Evolutionary conservation across 169 alveolate species (phyloP), one percentile per base, ranked within the genome.

Genomic region (Plasmodium yoelii): DNA sequence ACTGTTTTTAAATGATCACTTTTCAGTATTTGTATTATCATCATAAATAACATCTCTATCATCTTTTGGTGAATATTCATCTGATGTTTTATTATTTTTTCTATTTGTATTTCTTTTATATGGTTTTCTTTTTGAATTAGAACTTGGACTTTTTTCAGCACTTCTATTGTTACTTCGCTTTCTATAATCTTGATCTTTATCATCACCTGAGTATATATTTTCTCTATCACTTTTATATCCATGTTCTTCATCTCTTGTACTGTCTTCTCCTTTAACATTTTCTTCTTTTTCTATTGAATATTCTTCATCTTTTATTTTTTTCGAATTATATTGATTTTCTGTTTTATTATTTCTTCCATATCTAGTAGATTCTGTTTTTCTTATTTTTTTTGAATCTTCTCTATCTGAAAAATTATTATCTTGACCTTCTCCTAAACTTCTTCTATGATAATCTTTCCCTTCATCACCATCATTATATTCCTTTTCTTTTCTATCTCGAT

Each of bases 211-310:
- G 34, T 22, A 64, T 75, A 49, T 26, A 34, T 53, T 69, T 26
- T 75, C 88, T 22, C 63, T 55, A 8, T 75, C 88, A 56, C 77
- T 75, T n/a, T 26, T 63, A 67, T 75, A 75, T 56, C 15, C 12
- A 46, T 70, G 56, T 70, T 34, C 82, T 10, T 61, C 69, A 2
- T 75, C 69, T n/a, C 51, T 75, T 19, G 47, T 65, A 28, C 65
- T 68, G 26, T 61, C 88, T 22, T 64, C 73, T 10, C 88, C 88
- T 13, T 64, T 51, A 34, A 44, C 34, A 47, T 55, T 72, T 24
- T 26, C 19, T 60, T 72, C 87, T 26, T 70, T 73, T 28, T 73
- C 87, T 34, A 34, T 5, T 34, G 42, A 34, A 47, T 73, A 57
- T 28, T 73, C 59, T 42, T 24, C 22, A 7, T 24, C 61, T 42